Percentiles rank a stretch among this genome's conserved stretches.
Evolutionary conservation across 1,139 yeast genomes (phyloP).

Genomic region (Kodamaea anthophila): DNA sequence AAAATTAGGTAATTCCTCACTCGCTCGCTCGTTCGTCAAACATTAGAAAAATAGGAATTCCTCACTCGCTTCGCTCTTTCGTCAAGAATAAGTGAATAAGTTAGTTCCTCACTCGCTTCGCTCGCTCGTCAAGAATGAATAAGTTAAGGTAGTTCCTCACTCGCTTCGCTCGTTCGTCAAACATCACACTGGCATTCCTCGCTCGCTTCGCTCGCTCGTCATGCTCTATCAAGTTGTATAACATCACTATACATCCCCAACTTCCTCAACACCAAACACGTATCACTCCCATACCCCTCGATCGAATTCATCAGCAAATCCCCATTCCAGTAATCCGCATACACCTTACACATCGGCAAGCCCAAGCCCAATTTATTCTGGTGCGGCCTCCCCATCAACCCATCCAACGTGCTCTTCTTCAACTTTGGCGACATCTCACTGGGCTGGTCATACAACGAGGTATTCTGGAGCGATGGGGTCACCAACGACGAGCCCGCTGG

Average conservation of each 20-base stretch:
- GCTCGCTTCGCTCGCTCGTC: conserved; percentile 6
- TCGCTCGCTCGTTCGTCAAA: no score
- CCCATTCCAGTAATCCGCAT: conserved; percentile 96
- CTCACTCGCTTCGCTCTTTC: no score
- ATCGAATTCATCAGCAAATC: conserved; percentile 72
- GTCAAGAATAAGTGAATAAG: no score
- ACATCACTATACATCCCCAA: conserved; percentile 63
- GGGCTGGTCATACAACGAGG: conserved; percentile 35
- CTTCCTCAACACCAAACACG: conserved; percentile 70
- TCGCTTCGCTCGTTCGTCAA: no score
- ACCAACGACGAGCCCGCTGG: conserved; percentile 36
- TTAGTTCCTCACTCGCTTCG: no score
- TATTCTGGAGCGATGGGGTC: conserved; percentile 16
- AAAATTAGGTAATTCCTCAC: no score
- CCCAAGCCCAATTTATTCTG: conserved; percentile 78
- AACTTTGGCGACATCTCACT: conserved; percentile 24
- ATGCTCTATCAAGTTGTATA: conserved; percentile 71
- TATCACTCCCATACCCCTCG: conserved; percentile 90
- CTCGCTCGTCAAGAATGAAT: no score
- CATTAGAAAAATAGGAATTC: no score
- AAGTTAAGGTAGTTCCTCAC: no score
- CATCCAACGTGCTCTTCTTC: conserved; percentile 33
- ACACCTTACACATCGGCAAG: conserved; percentile 83
- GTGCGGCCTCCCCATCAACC: conserved; percentile 64
- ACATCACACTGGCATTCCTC: no score